Evolutionary conservation across 106 monocot species (phyloP), one percentile per base, ranked within the genome.

Genomic region (Phalaenopsis equestris): DNA sequence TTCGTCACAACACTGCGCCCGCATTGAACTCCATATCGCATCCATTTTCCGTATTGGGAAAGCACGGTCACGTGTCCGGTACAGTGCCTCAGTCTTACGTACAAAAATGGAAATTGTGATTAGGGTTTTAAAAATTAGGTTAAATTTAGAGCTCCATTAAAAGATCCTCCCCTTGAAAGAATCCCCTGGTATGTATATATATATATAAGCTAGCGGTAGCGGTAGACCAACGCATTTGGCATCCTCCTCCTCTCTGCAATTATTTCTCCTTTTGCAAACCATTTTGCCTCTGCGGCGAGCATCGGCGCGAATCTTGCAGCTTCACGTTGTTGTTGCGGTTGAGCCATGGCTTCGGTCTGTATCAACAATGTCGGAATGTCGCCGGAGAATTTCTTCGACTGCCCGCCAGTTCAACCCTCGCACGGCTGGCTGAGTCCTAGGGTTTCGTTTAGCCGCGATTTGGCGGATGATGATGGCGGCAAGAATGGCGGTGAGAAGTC

Each of bases 391-490:
- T 74, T 74, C 6, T 5, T 74, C 19, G 74, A 74, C 43, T 43
- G 74, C 19, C n/a, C 74, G 15, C 43, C 74, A 8, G 30, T n/a
- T 70, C 36, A 74, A 2, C 74, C 74, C n/a, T 18, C 74, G 1
- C n/a, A 21, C 7, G 74, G 74, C 42, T 42, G 42, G 73, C 74
- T 74, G 19, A 74, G 74, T n/a, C 74, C 74, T 5, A 43, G 74
- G 2, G 14, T 74, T 43, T 74, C 74, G 17, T 74, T 74, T 45
- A 74, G 74, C 74, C 43, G 74, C 6, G 74, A 74, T 74, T 74
- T 74, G 9, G 42, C 41, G 4, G 74, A 42, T 19, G 74, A 42
- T 19, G 74, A 45, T 6, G 43, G 17, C 41, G 19, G 43, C 19
- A 74, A 43, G 74, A 74, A 74, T 74, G 74, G 9, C 17, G 42